A percentile compares a stretch with the other conserved stretches of the same genome.
Conservation (phyloP, 2,329 filamentous ascomycete species). For the Byssoonygena ceratinophila region DNA sequence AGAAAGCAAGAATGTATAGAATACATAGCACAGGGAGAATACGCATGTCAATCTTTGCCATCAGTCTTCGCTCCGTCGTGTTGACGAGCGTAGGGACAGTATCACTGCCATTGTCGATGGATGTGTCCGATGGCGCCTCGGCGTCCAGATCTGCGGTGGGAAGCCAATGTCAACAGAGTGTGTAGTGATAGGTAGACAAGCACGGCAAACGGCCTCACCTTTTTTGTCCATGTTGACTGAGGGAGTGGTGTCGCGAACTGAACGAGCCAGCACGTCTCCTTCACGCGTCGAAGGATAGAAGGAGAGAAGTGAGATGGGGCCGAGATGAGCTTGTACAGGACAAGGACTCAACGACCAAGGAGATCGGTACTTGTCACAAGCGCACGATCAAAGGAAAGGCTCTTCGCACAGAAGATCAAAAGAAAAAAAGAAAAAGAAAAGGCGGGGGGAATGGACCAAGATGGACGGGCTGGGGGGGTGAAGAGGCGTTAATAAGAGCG, state of each 20-base stretch:
- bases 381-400: no score
- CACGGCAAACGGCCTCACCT: conserved; percentile 1
- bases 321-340: neutral
- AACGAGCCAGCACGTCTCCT: neutral
- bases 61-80: conserved; percentile 50
- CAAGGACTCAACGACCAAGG: neutral
- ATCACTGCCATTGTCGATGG: conserved; percentile 8
- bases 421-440: neutral
- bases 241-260: neutral
- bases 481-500: neutral
- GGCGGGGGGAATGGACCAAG: neutral
- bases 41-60: conserved; percentile 59
- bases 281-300: neutral
- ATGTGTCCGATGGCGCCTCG: conserved; percentile 10
- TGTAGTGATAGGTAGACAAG: neutral
- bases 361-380: no score
- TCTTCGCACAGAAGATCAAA: no score
- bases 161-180: neutral
- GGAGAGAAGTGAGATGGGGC: no score
- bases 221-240: conserved; percentile 9
- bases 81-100: conserved; percentile 20
- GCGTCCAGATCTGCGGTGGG: neutral
- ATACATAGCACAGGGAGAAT: conserved; percentile 63
- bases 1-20: conserved; percentile 59
- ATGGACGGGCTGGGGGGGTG: neutral